Evolutionary conservation across 352 stramenopile species (phyloP).

Genomic region (Pythium dissotocum): DNA sequence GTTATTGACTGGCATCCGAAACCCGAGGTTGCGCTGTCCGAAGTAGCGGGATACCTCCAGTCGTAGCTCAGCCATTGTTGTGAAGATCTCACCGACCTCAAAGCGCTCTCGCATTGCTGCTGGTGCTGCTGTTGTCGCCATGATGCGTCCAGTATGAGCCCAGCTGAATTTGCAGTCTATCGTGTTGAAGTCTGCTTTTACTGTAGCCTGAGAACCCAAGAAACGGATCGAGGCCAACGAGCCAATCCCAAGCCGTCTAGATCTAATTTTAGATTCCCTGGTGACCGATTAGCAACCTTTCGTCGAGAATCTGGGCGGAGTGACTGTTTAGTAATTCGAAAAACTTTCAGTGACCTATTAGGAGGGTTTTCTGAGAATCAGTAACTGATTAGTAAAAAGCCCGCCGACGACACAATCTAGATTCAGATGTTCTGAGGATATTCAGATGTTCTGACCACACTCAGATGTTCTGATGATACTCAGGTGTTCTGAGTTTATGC

Average conservation of each 20-base stretch:
- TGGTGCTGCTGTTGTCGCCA: no score
- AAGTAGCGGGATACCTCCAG: constrained; percentile 2
- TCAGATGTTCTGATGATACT: no score
- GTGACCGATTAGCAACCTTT: not conserved
- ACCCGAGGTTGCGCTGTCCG: not conserved
- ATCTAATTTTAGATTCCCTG: not conserved
- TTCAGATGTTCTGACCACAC: no score
- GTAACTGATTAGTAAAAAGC: constrained; percentile 6
- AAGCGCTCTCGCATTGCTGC: not conserved
- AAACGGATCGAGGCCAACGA: not conserved
- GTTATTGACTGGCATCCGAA: constrained; percentile 5
- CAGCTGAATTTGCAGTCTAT: no score
- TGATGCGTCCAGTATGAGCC: no score
- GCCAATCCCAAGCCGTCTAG: not conserved
- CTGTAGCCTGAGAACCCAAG: no score
- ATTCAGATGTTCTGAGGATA: no score
- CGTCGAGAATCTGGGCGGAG: not conserved
- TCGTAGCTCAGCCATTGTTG: constrained; percentile 3
- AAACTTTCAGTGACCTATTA: not conserved
- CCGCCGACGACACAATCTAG: no score
- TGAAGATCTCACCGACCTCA: constrained; percentile 3
- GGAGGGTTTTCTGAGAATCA: not conserved
- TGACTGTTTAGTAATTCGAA: constrained; percentile 2
- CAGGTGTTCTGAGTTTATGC: no score
- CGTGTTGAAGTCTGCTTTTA: not conserved